Evolutionary conservation across 805 yeast genomes (phyloP).

Genomic region (Starmera dryadoides): DNA sequence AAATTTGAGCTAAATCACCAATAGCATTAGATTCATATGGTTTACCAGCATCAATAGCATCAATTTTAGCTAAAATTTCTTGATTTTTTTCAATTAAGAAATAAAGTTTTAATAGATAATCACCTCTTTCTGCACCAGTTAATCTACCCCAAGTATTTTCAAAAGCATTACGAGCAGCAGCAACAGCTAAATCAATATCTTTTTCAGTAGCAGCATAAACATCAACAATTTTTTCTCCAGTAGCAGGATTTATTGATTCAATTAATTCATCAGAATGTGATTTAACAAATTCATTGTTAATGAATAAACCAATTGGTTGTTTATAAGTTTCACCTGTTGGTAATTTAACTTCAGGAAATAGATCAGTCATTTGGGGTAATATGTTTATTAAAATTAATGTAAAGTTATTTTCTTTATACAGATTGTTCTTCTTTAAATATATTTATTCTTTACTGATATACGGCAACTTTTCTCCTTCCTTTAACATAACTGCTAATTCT

Average conservation of each 20-base stretch:
- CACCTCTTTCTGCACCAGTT: constrained; percentile 37
- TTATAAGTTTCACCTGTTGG: constrained; percentile 51
- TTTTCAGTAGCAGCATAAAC: constrained; percentile 43
- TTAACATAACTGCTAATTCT: too few relatives aligned
- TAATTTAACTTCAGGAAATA: constrained; percentile 20
- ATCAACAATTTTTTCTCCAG: constrained; percentile 51
- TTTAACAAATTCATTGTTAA: constrained; percentile 52
- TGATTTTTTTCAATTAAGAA: constrained; percentile 40
- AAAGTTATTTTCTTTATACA: too few relatives aligned
- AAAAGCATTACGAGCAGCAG: constrained; percentile 67
- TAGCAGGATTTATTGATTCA: constrained; percentile 47
- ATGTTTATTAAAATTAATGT: too few relatives aligned
- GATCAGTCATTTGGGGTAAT: too few relatives aligned
- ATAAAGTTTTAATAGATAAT: constrained; percentile 36
- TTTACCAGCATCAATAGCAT: constrained; percentile 48
- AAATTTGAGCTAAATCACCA: constrained; percentile 39
- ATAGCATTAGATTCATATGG: constrained; percentile 40
- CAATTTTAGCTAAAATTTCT: constrained; percentile 42
- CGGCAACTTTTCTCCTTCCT: too few relatives aligned
- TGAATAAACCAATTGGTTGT: constrained; percentile 60
- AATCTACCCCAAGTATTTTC: constrained; percentile 43
- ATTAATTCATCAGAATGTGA: constrained; percentile 49
- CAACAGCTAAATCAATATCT: constrained; percentile 45
- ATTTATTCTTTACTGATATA: too few relatives aligned
- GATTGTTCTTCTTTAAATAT: too few relatives aligned